These are phyloP conservation scores for Trichoderma breve DNA, from an alignment of 2,329 filamentous ascomycete species.

Conservation along the genomic window DNA sequence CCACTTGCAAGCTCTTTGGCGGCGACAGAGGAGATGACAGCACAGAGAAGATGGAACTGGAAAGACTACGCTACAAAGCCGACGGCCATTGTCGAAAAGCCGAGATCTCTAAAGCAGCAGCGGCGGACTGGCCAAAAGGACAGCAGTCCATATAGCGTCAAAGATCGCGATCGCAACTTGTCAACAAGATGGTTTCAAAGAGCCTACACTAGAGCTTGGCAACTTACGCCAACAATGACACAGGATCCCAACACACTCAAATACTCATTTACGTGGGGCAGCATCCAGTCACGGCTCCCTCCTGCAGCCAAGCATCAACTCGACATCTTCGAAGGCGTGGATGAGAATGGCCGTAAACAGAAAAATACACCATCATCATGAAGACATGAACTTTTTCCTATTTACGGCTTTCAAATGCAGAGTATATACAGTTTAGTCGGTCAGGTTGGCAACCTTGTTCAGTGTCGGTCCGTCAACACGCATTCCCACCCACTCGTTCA, in stretches of 20 bases:
- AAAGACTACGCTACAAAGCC: slow-evolving; percentile 40
- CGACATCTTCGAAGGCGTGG: slow-evolving; percentile 50
- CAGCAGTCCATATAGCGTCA: slow-evolving; percentile 38
- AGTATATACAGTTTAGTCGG: slow-evolving; percentile 27
- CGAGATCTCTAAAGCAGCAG: slow-evolving; percentile 32
- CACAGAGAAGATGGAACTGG: slow-evolving; percentile 41
- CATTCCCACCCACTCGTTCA: slow-evolving; percentile 74
- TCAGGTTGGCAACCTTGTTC: slow-evolving; percentile 54
- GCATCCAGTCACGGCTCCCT: slow-evolving; percentile 28
- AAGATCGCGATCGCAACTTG: slow-evolving; percentile 33
- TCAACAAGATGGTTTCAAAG: slow-evolving; percentile 46
- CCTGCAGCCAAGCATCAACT: slow-evolving; percentile 35
- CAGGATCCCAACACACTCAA: slow-evolving; percentile 31
- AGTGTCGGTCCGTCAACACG: slow-evolving; percentile 68
- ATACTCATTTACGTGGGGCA: slow-evolving; percentile 49
- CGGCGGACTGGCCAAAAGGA: slow-evolving; percentile 38
- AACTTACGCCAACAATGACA: slow-evolving; percentile 43
- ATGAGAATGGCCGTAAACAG: slow-evolving; percentile 29
- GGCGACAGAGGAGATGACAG: not conserved
- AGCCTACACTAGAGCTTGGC: slow-evolving; percentile 48
- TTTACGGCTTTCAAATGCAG: not conserved
- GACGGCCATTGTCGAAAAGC: slow-evolving; percentile 39
- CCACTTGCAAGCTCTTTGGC: slow-evolving; percentile 22
- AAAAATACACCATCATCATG: slow-evolving; percentile 12
- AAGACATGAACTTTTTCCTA: not conserved